These are phyloP conservation scores for Tuber indicum DNA, from an alignment of 495 filamentous ascomycete species.

Conservation along the genomic window DNA sequence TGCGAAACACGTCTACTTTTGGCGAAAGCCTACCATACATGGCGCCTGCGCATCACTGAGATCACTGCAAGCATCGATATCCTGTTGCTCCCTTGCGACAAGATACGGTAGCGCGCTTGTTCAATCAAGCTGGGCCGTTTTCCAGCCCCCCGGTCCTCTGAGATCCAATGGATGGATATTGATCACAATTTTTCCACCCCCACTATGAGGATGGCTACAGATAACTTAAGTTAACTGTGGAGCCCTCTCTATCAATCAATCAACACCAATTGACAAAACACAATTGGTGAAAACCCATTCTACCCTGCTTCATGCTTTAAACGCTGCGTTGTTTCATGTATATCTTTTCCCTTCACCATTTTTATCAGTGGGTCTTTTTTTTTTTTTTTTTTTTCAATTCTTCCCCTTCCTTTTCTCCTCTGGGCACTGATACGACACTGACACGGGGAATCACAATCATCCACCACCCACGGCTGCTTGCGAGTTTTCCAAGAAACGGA, in stretches of 20 bases:
- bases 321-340: background rate
- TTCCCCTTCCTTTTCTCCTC: background rate
- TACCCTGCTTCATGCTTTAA: background rate
- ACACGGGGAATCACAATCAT: background rate
- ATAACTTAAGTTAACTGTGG: background rate
- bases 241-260: background rate
- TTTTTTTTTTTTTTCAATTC: background rate
- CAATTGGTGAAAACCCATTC: background rate
- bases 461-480: background rate
- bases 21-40: background rate
- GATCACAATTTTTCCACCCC: background rate
- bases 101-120: background rate
- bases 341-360: background rate
- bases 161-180: background rate
- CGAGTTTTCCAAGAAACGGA: background rate
- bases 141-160: background rate
- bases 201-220: background rate
- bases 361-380: background rate
- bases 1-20: background rate
- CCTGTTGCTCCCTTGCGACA: background rate
- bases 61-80: background rate
- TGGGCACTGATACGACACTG: background rate
- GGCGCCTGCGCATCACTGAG: background rate
- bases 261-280: background rate
- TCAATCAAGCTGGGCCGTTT: background rate